Evolutionary conservation across 805 yeast genomes (phyloP).

Genomic region (Candida argentea): DNA sequence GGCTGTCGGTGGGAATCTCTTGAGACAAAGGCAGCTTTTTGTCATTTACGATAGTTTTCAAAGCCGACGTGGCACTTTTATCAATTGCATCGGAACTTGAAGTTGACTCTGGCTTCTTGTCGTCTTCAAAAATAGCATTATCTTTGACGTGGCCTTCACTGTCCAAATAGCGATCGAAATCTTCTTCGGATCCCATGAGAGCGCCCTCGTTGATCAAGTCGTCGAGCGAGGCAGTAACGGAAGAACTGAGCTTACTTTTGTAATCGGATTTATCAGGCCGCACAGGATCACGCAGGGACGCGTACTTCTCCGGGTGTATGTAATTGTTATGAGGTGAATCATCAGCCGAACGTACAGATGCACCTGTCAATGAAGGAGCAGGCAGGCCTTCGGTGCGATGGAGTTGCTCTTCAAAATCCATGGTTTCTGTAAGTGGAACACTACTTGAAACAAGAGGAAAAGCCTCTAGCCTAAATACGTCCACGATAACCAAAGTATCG

Average conservation of each 20-base stretch:
- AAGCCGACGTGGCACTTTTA: neutral
- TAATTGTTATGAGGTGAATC: constrained; percentile 35
- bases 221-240: constrained; percentile 44
- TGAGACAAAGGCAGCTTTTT: neutral
- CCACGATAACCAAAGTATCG: too few relatives aligned
- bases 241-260: constrained; percentile 8
- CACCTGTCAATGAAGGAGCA: constrained; percentile 45
- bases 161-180: constrained; percentile 43
- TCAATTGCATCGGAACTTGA: neutral
- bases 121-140: constrained; percentile 25
- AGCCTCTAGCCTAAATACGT: too few relatives aligned
- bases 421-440: too few relatives aligned
- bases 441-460: too few relatives aligned
- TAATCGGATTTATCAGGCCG: constrained; percentile 5
- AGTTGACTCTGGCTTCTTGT: constrained; percentile 20
- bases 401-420: constrained; percentile 45
- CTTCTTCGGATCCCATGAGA: constrained; percentile 39
- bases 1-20: neutral
- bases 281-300: constrained; percentile 12
- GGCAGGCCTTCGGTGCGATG: constrained; percentile 40
- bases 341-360: constrained; percentile 39
- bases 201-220: constrained; percentile 41
- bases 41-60: neutral
- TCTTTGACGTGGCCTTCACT: constrained; percentile 42
- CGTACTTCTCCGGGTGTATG: constrained; percentile 34